Conservation (phyloP, 2,329 filamentous ascomycete genomes). For the Spiromastix sp. region DNA sequence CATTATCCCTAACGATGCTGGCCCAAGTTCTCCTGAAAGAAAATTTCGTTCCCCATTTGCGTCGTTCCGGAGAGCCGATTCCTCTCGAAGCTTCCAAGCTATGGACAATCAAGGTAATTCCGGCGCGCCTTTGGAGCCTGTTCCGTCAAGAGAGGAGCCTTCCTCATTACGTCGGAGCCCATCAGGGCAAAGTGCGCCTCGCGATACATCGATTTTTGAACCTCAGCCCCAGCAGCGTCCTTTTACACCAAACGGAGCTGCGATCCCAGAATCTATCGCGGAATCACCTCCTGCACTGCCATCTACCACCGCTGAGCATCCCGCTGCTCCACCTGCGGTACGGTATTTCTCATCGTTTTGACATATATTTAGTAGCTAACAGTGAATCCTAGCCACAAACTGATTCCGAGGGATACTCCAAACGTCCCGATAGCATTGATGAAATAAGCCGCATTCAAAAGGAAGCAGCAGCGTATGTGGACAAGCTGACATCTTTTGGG, state of each 20-base stretch:
- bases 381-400: constrained; percentile 16
- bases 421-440: constrained; percentile 31
- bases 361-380: constrained; percentile 3
- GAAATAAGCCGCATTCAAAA: constrained; percentile 35
- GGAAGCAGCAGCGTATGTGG: constrained; percentile 32
- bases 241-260: constrained; percentile 1
- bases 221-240: background rate
- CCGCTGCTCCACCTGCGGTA: too few species aligned
- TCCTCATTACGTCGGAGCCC: constrained; percentile 7
- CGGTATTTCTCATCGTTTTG: too few species aligned
- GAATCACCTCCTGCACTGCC: too few species aligned
- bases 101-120: constrained; percentile 16
- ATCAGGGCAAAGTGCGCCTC: constrained; percentile 2
- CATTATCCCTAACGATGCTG: constrained; percentile 23
- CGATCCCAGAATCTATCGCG: background rate
- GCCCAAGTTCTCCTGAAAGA: constrained; percentile 23
- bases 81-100: constrained; percentile 18
- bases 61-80: constrained; percentile 11
- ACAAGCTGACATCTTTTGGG: background rate
- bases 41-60: constrained; percentile 33
- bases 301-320: too few species aligned
- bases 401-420: constrained; percentile 32
- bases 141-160: constrained; percentile 10
- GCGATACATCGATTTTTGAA: constrained; percentile 1
- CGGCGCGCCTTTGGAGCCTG: constrained; percentile 15